Base-by-base conservation (phyloP, 1,139 yeast species). In the Scheffersomyces illinoinensis region DNA sequence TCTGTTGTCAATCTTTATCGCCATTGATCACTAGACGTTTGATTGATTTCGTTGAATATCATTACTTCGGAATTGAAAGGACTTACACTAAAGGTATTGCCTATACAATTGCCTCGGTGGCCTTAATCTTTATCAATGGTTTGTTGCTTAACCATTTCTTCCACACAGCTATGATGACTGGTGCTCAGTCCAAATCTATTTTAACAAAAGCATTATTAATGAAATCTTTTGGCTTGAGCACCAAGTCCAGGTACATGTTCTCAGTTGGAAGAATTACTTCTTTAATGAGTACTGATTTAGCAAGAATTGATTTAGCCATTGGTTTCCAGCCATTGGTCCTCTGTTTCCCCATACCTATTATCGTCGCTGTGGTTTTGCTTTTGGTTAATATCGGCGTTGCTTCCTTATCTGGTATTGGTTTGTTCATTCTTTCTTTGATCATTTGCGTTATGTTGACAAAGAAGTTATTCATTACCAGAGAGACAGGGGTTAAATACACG, bases 281-380 rank as follows among this genome's bases (percentile, higher is more conserved):
- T 47, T 71, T 81, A 60, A 75, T 81, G 77, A 72, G 78, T 57
- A 80, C 84, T 3, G 85, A 81, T 65, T 75, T 81, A 64, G 73
- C 81, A 43, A 71, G 84, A 67, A 79, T 81, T 57, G 84, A 81
- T 64, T 74, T 79, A 65, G 84, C 84, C 18, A 68, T 79, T 55
- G 84, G 83, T 3, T 80, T 76, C 68, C 84, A 78, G 64, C 84
- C 84, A 20, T 73, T 80, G 59, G 74, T 79, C 53, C 64, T 79
- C 47, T 78, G 82, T 65, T 79, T 77, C 68, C 84, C 84, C 6
- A 76, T 80, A 52, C 83, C 84, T 1, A 80, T 81, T 46, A 72
- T 76, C 48, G 78, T 80, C 58, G 72, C 84, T 19, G 64, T 81
- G 23, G 76, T 68, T 0, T 71, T 81, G 54, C 72, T 81, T 57